These are phyloP conservation scores for Cladosporium sp. DNA, from an alignment of 2,329 filamentous ascomycete genomes.

Conservation along the genomic window DNA sequence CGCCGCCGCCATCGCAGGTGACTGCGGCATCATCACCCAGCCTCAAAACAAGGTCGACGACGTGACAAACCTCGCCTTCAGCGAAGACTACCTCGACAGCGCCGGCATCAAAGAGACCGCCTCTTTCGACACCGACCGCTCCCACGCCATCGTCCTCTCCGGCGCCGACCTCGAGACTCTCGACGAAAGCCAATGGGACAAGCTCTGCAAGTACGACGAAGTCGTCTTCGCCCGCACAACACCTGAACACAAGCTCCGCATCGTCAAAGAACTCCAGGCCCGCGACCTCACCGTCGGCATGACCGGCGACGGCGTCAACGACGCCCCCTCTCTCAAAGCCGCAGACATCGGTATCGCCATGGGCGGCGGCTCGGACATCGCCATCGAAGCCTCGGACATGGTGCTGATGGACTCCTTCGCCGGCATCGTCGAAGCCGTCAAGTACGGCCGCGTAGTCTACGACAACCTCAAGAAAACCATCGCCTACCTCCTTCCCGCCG, in stretches of 20 bases:
- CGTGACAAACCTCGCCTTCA: slow-evolving; percentile 46
- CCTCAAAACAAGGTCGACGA: slow-evolving; percentile 49
- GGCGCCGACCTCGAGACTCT: slow-evolving; percentile 63
- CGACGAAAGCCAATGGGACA: slow-evolving; percentile 65
- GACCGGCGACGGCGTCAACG: slow-evolving; percentile 49
- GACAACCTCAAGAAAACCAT: slow-evolving; percentile 76
- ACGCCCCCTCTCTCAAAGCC: slow-evolving; percentile 52
- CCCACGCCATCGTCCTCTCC: slow-evolving; percentile 57
- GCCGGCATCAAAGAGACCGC: slow-evolving; percentile 20
- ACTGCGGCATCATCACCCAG: slow-evolving; percentile 66
- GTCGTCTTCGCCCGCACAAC: slow-evolving; percentile 75
- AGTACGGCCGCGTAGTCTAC: slow-evolving; percentile 71
- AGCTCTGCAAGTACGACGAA: slow-evolving; percentile 61
- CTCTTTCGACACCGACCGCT: slow-evolving; percentile 20
- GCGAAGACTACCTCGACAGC: slow-evolving; percentile 27
- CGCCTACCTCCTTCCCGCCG: slow-evolving; percentile 69
- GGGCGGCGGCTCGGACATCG: slow-evolving; percentile 56
- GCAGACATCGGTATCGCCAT: slow-evolving; percentile 59
- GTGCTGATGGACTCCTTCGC: slow-evolving; percentile 65
- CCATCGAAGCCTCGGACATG: slow-evolving; percentile 61
- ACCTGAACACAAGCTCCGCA: slow-evolving; percentile 73
- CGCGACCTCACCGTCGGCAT: slow-evolving; percentile 55
- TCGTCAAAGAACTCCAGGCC: slow-evolving; percentile 69
- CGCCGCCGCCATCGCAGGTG: slow-evolving; percentile 65
- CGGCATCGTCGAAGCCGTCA: slow-evolving; percentile 67